Evolutionary conservation across 2,329 filamentous ascomycete species (phyloP).

Genomic region (Aspergillus carbonarius): DNA sequence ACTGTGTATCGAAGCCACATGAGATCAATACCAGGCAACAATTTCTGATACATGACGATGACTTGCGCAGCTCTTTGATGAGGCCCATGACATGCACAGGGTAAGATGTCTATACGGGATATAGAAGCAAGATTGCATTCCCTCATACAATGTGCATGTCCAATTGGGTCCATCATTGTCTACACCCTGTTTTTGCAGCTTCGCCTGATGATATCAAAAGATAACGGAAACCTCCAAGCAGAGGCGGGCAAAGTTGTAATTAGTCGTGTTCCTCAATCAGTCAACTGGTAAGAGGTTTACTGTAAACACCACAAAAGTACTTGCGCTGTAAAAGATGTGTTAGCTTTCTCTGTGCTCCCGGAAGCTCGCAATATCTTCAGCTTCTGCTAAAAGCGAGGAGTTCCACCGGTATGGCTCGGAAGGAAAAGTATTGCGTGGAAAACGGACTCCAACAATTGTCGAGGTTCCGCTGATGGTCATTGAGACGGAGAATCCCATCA

Average conservation of each 20-base stretch:
- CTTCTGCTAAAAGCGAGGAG: background rate
- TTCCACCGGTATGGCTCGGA: background rate
- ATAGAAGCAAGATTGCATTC: background rate
- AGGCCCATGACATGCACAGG: background rate
- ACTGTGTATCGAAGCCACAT: background rate
- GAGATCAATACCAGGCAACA: background rate
- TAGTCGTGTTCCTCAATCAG: fast-evolving
- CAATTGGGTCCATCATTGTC: background rate
- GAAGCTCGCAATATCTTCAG: too few relatives aligned
- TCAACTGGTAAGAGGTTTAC: background rate
- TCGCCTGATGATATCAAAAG: background rate
- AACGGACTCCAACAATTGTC: background rate
- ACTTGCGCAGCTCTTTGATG: background rate
- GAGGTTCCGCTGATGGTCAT: background rate
- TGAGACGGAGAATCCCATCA: background rate
- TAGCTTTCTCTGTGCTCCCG: background rate
- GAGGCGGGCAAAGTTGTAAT: background rate
- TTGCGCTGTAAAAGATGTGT: background rate
- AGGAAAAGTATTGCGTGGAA: background rate
- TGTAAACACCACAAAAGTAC: background rate
- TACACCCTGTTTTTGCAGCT: background rate
- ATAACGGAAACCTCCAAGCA: too few relatives aligned
- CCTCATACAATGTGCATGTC: background rate
- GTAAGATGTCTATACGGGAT: background rate
- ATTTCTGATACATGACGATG: background rate